Percentiles rank a stretch among this genome's conserved stretches.
phyloP scores from a whole-genome alignment of 192 early-diverging fungal genomes.

The Umbelopsis isabellina region DNA sequence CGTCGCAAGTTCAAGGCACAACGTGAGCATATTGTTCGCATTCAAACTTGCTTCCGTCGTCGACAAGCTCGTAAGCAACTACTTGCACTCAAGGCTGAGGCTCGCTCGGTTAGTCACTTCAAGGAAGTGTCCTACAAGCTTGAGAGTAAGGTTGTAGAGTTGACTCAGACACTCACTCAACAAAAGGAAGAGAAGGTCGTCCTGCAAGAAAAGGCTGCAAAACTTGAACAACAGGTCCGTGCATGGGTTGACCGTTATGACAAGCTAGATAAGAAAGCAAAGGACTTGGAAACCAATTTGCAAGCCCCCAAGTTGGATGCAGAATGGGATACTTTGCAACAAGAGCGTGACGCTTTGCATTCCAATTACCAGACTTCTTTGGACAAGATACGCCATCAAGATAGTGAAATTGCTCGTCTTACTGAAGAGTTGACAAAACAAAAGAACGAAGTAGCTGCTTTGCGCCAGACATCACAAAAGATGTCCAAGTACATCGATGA shows the following conservation, averaged over 20 bases:
- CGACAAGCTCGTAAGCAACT: slow-evolving; percentile 71
- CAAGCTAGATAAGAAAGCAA: slow-evolving; percentile 60
- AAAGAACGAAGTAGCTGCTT: slow-evolving; percentile 69
- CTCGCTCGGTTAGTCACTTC: slow-evolving; percentile 87
- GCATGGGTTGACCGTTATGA: slow-evolving; percentile 76
- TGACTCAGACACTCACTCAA: slow-evolving; percentile 77
- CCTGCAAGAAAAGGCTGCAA: slow-evolving; percentile 57
- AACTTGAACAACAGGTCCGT: slow-evolving; percentile 66
- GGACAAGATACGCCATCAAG: slow-evolving; percentile 62
- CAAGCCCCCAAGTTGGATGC: slow-evolving; percentile 54
- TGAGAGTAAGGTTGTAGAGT: slow-evolving; percentile 95
- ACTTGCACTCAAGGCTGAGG: slow-evolving; percentile 77
- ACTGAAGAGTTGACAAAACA: slow-evolving; percentile 53
- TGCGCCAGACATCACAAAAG: slow-evolving; percentile 45
- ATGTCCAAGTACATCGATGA: slow-evolving; percentile 60
- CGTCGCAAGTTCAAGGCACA: slow-evolving; percentile 62
- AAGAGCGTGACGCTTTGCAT: slow-evolving; percentile 61
- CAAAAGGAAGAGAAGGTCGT: slow-evolving; percentile 71
- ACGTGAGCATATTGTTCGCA: slow-evolving; percentile 62
- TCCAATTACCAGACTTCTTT: slow-evolving; percentile 62
- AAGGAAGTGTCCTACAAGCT: slow-evolving; percentile 93
- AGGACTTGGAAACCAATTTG: slow-evolving; percentile 51
- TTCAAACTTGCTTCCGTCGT: slow-evolving; percentile 86
- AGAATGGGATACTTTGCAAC: slow-evolving; percentile 59
- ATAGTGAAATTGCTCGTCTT: slow-evolving; percentile 65